Evolutionary conservation across 257 asterid species (phyloP), one percentile per base, ranked within the genome.

Genomic region (Plantago ovata): DNA sequence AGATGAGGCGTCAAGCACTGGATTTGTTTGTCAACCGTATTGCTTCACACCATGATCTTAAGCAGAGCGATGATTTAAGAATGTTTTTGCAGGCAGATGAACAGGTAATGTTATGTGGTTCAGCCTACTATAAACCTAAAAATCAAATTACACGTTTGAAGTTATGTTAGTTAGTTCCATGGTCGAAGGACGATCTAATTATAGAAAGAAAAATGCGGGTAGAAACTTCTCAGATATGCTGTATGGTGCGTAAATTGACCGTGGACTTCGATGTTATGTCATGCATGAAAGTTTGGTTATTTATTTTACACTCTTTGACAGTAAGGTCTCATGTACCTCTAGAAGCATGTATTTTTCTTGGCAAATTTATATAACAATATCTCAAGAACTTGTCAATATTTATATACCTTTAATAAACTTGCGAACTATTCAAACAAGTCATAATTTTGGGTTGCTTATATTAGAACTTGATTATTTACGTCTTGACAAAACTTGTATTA

Each of bases 1-100:
- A 56, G 49, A 89, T 86, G 97, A 80, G 98, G 80, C 95, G 98
- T 59, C 95, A 82, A 79, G 97, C 95, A 14, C 60, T 93, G 66
- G 89, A 88, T 74, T 69, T 88, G 33, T 93, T 93, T 76, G 80
- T 93, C 73, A 85, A 93, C 76, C 81, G 97, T 53, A 75, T 88
- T 63, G 95, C 97, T 66, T 79, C 91, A 52, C 98, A 88, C 79
- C 85, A 72, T 47, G 87, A 81, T 75, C 97, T 93, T 72, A 82
- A 64, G 70, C 84, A 79, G 60, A 85, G 97, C 69, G 97, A 88
- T 21, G 97, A 88, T 66, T 75, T 93, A 75, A 86, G 97, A 73
- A 84, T 68, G 59, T 93, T 93, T 74, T 73, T 88, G 75, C 90
- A 84, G 72, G 95, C 95, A 58, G 98, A 93, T 79, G 98, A 93